Evolutionary conservation across 164 flowering plant genomes (phyloP), one percentile per base, ranked within the genome.

Genomic region (Aristolochia californica): DNA sequence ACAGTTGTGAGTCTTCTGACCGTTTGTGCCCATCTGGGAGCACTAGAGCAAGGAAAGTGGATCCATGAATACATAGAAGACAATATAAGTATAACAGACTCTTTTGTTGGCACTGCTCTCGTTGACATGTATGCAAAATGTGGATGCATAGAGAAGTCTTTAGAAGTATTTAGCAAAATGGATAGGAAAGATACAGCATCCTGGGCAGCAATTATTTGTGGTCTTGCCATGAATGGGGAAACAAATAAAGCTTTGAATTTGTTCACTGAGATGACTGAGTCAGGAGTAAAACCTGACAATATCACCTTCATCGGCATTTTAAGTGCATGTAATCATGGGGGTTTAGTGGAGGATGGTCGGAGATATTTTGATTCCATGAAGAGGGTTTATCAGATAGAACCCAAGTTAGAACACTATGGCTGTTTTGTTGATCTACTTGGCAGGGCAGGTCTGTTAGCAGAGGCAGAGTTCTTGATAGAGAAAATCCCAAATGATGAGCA

Each of bases 111-210:
- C 30, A 84, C 96, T 57, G 84, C 91, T 47, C 84, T 88, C 16
- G 68, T 84, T 22, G 88, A 88, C 45, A 82, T 86, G 96, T 86
- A 88, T 72, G 81, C 94, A 23, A 88, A 86, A 70, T 86, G 94
- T 62, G 94, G 96, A 27, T 78, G 70, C 68, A 62, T 86, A 43
- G 84, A 79, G 54, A 79, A 80, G 57, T 75, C 91, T 3, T 22
- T 86, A 60, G 81, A 84, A 25, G 71, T 83, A n/a, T 86, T 89
- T 62, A 13, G 60, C 52, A 64, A 64, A 17, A 60, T 77, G 44
- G 66, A 71, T 53, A 72, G 74, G 48, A 84, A 72, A 56, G 91
- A 84, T 59, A 63, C 80, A 21, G 78, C 95, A 22, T 68, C 76
- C 24, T 89, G 95, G 95, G 86, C 88, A 34, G 78, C 95, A 45